Conservation (phyloP, 2,329 filamentous ascomycete species). For the Madurella fahalii region DNA sequence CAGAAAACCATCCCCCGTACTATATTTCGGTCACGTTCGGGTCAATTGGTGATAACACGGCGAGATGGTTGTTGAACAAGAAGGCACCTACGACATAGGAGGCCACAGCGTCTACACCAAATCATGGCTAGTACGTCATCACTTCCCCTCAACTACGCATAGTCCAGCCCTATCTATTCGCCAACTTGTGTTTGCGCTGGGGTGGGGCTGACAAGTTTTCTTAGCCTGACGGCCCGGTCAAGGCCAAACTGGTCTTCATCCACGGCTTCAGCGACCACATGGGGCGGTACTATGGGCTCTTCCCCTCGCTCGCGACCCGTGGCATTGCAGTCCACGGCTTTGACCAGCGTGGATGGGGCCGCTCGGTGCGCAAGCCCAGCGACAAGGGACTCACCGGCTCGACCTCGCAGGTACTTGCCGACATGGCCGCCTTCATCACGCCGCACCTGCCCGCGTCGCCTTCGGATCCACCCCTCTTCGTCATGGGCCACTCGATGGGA, state of each 20-base stretch:
- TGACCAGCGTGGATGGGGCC: slow-evolving; percentile 89
- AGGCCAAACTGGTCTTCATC: slow-evolving; percentile 74
- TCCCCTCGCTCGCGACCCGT: slow-evolving; percentile 61
- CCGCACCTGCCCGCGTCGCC: slow-evolving; percentile 47
- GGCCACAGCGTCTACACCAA: slow-evolving; percentile 50
- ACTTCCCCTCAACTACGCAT: slow-evolving; percentile 1
- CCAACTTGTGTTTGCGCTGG: neutral
- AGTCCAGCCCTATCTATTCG: neutral
- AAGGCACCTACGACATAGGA: slow-evolving; percentile 47
- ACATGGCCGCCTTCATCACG: slow-evolving; percentile 72
- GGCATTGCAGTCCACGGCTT: slow-evolving; percentile 74
- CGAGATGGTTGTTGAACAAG: slow-evolving; percentile 41
- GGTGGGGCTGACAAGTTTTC: slow-evolving; percentile 10
- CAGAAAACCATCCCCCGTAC: neutral
- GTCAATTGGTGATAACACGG: neutral
- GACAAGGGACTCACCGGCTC: slow-evolving; percentile 71
- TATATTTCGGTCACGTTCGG: neutral
- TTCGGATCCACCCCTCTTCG: slow-evolving; percentile 61
- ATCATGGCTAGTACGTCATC: slow-evolving; percentile 52
- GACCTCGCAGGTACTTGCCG: slow-evolving; percentile 67
- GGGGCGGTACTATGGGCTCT: slow-evolving; percentile 71
- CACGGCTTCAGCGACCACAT: slow-evolving; percentile 90
- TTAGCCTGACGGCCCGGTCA: slow-evolving; percentile 52
- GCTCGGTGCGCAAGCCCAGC: slow-evolving; percentile 56
- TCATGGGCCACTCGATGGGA: slow-evolving; percentile 90